Evolutionary conservation across 768 basidiomycete species (phyloP).

Genomic region (Pleurotus citrinopileatus): DNA sequence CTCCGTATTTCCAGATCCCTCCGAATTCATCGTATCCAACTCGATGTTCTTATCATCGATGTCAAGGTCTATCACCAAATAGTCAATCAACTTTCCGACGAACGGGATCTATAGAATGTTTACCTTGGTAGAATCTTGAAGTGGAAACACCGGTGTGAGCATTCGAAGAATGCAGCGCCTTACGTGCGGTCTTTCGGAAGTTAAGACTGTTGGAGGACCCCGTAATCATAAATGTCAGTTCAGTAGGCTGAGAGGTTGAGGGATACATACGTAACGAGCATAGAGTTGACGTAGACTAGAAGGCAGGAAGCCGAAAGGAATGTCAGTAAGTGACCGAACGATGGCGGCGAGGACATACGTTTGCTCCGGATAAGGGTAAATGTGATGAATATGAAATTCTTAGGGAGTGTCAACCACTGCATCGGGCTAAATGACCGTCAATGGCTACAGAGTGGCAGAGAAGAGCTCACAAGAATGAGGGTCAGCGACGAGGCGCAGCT

Average conservation of each 20-base stretch:
- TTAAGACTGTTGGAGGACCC: neutral
- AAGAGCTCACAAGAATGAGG: constrained; percentile 10
- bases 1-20: neutral
- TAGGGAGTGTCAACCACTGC: constrained; percentile 12
- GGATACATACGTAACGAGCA: constrained; percentile 14
- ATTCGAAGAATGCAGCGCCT: neutral
- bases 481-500: constrained; percentile 12
- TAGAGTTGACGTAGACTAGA: constrained; percentile 15
- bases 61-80: constrained; percentile 3
- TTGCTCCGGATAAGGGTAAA: constrained; percentile 14
- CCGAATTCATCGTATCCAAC: neutral
- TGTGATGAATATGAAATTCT: constrained; percentile 13
- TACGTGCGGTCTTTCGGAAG: constrained; percentile 4
- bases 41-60: constrained; percentile 6
- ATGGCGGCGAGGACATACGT: constrained; percentile 9
- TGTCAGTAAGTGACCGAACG: neutral
- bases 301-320: neutral
- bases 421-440: neutral
- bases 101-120: neutral
- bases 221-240: neutral
- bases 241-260: neutral
- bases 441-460: neutral
- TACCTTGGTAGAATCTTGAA: constrained; percentile 8
- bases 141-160: neutral
- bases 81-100: neutral